These are phyloP conservation scores for Penicillium bovifimosum DNA, from an alignment of 495 filamentous ascomycete genomes.

Conservation along the genomic window DNA sequence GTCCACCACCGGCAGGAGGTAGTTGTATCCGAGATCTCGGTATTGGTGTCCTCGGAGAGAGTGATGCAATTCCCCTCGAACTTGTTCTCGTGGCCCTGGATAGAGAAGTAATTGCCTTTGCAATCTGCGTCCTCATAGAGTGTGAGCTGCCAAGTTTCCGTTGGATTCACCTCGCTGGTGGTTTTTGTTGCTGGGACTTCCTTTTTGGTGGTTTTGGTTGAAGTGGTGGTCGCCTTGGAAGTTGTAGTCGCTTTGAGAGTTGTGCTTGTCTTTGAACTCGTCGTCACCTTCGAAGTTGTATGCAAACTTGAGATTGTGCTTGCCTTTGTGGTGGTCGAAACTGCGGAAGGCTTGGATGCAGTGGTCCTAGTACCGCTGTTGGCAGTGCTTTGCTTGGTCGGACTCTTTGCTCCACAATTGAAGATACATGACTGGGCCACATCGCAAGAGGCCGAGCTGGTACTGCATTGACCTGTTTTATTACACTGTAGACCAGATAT, in stretches of 20 bases:
- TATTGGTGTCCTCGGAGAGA: neutral
- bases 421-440: neutral
- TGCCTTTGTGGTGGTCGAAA: neutral
- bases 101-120: neutral
- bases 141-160: neutral
- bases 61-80: neutral
- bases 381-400: neutral
- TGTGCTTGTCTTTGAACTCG: neutral
- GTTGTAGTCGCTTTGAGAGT: neutral
- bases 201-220: neutral
- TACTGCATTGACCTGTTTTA: constrained; percentile 3
- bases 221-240: neutral
- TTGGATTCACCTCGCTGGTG: neutral
- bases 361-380: neutral
- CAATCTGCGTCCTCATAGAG: neutral
- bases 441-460: neutral
- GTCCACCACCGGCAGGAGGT: constrained; percentile 12
- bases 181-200: neutral
- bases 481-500: neutral
- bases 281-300: neutral
- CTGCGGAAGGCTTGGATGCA: neutral
- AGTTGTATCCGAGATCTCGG: neutral
- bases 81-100: constrained; percentile 7
- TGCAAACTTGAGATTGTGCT: neutral
- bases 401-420: neutral